Evolutionary conservation across 257 asterid species (phyloP), one percentile per base, ranked within the genome.

Genomic region (Fraxinus excelsior): DNA sequence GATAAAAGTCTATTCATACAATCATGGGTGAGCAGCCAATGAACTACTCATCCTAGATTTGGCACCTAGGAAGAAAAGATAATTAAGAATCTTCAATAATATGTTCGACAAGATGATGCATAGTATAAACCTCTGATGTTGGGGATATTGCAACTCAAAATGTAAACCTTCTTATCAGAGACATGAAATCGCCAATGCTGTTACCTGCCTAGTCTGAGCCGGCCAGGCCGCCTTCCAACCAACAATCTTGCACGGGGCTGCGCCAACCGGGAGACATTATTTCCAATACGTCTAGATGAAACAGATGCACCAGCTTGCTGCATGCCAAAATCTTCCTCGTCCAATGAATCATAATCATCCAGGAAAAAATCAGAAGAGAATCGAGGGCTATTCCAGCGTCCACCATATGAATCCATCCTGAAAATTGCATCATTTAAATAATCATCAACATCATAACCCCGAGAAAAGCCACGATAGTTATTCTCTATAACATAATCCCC

Each of bases 401-500:
- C 80, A 76, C 78, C 78, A 60, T 11, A 79, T n/a, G 75, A 29
- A 1, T 78, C 82, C 5, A 78, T 29, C 46, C 77, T 46, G 44
- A 77, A 66, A 51, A 85, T 9, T 8, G 74, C 70, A 46, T 72
- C 82, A 21, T 68, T 71, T 3, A 65, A 42, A 34, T 40, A 80
- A 34, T 73, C 86, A 53, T 56, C 67, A 21, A 38, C 44, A 9
- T 34, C 81, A 75, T 67, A 76, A 64, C 49, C 77, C 35, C 73
- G 32, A 11, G 78, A 34, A 60, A 77, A 3, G 71, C 82, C 76
- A 11, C 38, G 84, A 0, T 67, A 69, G 58, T 74, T 83, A 35
- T 85, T 74, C 69, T 89, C 97, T 46, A 91, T 84, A 49, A 90
- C 97, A 46, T 87, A 91, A 81, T 91, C 97, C 14, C 97, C 97